Percentiles rank a stretch among this genome's conserved stretches.
phyloP scores from a whole-genome alignment of 2,329 filamentous ascomycete genomes.

The Leptosphaerulina australis region DNA sequence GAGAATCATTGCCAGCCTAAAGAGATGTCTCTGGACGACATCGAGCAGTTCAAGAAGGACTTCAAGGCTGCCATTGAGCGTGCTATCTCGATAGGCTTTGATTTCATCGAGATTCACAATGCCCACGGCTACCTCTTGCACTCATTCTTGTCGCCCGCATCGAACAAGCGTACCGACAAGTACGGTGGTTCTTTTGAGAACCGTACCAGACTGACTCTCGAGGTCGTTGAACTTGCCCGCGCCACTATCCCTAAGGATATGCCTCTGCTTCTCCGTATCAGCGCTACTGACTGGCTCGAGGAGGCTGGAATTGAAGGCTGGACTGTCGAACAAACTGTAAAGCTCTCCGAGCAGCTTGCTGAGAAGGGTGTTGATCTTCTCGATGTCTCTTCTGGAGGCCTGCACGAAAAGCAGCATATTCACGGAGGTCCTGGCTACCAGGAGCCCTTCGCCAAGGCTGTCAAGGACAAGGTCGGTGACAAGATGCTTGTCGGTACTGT shows the following conservation, averaged over 20 bases:
- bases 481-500: conserved; percentile 75
- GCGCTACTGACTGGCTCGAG: conserved; percentile 78
- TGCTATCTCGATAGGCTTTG: conserved; percentile 66
- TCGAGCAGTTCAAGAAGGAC: conserved; percentile 66
- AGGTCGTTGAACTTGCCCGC: conserved; percentile 68
- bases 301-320: conserved; percentile 66
- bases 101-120: conserved; percentile 79
- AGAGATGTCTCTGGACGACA: conserved; percentile 71
- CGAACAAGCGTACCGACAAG: conserved; percentile 71
- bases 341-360: conserved; percentile 70
- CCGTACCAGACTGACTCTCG: conserved; percentile 69
- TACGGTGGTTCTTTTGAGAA: conserved; percentile 77
- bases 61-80: conserved; percentile 68
- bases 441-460: conserved; percentile 70
- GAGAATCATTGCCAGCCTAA: conserved; percentile 66
- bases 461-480: conserved; percentile 76
- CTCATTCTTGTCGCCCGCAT: conserved; percentile 70
- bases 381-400: conserved; percentile 80
- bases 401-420: conserved; percentile 67
- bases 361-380: conserved; percentile 78
- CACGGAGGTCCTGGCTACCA: conserved; percentile 71
- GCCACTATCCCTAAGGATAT: conserved; percentile 67
- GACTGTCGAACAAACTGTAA: conserved; percentile 68
- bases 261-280: conserved; percentile 75
- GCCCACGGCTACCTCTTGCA: conserved; percentile 81